These are phyloP conservation scores for Leccinellum luteum DNA, from an alignment of 768 basidiomycete genomes.

Conservation along the genomic window DNA sequence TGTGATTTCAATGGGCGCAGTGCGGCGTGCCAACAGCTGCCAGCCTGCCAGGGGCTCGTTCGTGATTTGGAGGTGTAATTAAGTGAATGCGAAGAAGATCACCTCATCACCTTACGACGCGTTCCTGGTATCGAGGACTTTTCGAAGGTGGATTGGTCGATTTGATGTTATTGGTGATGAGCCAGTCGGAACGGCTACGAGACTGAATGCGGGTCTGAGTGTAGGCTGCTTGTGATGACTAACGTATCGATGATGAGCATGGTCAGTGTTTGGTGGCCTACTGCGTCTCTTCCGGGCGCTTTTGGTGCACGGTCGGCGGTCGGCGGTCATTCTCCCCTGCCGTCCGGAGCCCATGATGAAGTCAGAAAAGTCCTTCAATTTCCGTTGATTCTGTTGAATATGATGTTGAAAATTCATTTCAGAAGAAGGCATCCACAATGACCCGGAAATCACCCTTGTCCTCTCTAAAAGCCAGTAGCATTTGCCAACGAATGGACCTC, in stretches of 20 bases:
- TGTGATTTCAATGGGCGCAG: slow-evolving; percentile 45
- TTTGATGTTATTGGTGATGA: background rate
- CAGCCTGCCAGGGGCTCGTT: slow-evolving; percentile 31
- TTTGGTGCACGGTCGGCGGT: slow-evolving; percentile 47
- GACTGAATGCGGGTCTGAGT: slow-evolving; percentile 34
- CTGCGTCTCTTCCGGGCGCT: slow-evolving; percentile 39
- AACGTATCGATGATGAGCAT: slow-evolving; percentile 34
- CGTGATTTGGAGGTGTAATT: slow-evolving; percentile 38
- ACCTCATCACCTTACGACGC: slow-evolving; percentile 23
- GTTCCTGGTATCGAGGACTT: slow-evolving; percentile 34
- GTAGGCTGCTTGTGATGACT: slow-evolving; percentile 47
- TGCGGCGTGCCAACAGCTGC: slow-evolving; percentile 20
- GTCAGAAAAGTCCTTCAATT: slow-evolving; percentile 31
- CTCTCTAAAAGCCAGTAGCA: slow-evolving; percentile 38
- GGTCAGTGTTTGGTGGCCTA: slow-evolving; percentile 43
- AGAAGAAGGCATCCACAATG: slow-evolving; percentile 44
- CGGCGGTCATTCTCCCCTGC: slow-evolving; percentile 44
- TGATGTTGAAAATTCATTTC: background rate
- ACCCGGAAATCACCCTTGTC: slow-evolving; percentile 47
- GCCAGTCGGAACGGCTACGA: slow-evolving; percentile 24
- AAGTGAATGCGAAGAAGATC: slow-evolving; percentile 35
- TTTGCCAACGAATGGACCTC: slow-evolving; percentile 38
- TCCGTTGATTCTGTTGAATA: background rate
- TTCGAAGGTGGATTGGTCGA: background rate
- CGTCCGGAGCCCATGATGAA: slow-evolving; percentile 35